phyloP scores from a whole-genome alignment of 176 grass and related monocot species.

The Poa pratensis region DNA sequence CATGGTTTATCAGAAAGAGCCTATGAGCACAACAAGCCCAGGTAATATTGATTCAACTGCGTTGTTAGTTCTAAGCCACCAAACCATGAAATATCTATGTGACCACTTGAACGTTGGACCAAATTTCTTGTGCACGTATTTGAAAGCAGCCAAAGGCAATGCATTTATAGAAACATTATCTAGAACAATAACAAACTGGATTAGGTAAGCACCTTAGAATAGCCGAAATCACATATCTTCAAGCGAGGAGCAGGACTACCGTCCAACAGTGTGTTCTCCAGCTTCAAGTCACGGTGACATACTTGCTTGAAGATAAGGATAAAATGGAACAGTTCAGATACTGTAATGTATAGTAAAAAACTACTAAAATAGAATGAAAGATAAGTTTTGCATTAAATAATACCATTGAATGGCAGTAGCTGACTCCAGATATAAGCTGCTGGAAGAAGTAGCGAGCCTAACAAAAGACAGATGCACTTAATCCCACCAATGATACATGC shows the following conservation, averaged over 20 bases:
- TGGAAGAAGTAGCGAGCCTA: constrained; percentile 98
- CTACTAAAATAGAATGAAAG: constrained; percentile 14
- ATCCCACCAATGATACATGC: background rate
- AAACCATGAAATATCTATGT: constrained; percentile 14
- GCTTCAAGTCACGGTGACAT: constrained; percentile 97
- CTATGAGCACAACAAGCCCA: background rate
- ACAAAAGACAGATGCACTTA: constrained; percentile 35
- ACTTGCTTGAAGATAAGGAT: constrained; percentile 88
- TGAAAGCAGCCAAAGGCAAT: constrained; percentile 11
- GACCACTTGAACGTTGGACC: background rate
- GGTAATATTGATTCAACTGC: constrained; percentile 17
- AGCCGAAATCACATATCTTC: constrained; percentile 98
- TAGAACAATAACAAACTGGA: constrained; percentile 26
- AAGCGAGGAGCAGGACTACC: constrained; percentile 90
- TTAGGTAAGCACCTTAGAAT: constrained; percentile 77
- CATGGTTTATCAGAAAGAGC: constrained; percentile 24
- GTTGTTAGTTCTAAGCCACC: background rate
- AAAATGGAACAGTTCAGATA: constrained; percentile 37
- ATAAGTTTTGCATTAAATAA: constrained; percentile 40
- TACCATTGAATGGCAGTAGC: constrained; percentile 99
- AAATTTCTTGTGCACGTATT: background rate
- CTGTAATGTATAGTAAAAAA: constrained; percentile 16
- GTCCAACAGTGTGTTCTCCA: constrained; percentile 93
- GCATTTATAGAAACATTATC: background rate
- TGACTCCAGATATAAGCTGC: constrained; percentile 98